These are phyloP conservation scores for Micromonas pusilla DNA, from an alignment of 139 green algal species.

Conservation along the genomic window DNA sequence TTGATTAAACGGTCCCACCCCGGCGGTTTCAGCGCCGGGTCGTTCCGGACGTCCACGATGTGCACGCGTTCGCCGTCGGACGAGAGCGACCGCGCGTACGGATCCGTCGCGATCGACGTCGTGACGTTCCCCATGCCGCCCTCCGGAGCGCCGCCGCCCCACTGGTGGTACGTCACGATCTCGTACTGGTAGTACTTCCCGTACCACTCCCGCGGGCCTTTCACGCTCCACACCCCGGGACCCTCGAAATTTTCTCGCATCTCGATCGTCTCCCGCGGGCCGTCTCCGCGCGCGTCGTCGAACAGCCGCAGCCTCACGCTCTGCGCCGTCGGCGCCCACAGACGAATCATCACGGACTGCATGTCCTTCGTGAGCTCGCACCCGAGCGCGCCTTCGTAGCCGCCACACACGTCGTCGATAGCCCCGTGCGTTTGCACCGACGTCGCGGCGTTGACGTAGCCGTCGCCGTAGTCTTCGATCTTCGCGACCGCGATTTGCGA, in stretches of 20 bases:
- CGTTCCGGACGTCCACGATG: constrained; percentile 35
- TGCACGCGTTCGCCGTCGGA: constrained; percentile 50
- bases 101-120: constrained; percentile 58
- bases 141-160: constrained; percentile 2
- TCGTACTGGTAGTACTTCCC: constrained; percentile 62
- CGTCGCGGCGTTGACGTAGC: constrained; percentile 35
- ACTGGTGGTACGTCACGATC: constrained; percentile 59
- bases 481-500: constrained; percentile 49
- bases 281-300: background rate
- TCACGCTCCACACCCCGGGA: constrained; percentile 20
- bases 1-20: constrained; percentile 31
- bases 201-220: constrained; percentile 36
- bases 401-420: constrained; percentile 57
- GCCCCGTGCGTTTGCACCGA: constrained; percentile 60
- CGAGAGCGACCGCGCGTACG: constrained; percentile 62
- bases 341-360: constrained; percentile 12
- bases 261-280: background rate
- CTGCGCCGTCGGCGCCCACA: constrained; percentile 79
- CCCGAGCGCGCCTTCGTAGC: constrained; percentile 62
- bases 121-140: constrained; percentile 31
- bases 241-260: constrained; percentile 18
- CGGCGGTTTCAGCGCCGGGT: constrained; percentile 18
- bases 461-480: constrained; percentile 19
- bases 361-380: constrained; percentile 21
- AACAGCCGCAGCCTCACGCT: constrained; percentile 46